phyloP scores from a whole-genome alignment of 129 eudicot species.

The Escallonia rubra region DNA sequence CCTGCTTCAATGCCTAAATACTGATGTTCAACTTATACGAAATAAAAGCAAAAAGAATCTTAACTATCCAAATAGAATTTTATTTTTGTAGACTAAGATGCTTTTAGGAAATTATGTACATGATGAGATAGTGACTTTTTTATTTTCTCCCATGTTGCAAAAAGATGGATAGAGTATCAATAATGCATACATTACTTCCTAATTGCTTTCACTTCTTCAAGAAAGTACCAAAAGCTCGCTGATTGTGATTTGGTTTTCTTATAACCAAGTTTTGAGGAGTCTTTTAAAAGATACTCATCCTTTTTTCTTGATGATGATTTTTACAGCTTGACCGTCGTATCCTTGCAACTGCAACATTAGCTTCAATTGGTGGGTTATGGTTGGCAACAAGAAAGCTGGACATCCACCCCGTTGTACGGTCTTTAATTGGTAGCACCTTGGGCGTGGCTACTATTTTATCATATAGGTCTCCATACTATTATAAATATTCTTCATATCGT shows the following conservation, averaged over 20 bases:
- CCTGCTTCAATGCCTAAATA: too few relatives aligned
- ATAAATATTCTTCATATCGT: too few relatives aligned
- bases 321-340: conserved; percentile 92
- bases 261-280: neutral
- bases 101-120: too few relatives aligned
- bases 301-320: neutral
- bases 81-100: too few relatives aligned
- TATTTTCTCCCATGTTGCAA: too few relatives aligned
- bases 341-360: conserved; percentile 77
- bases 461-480: too few relatives aligned
- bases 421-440: conserved; percentile 73
- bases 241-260: neutral
- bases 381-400: conserved; percentile 72
- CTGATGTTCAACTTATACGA: too few relatives aligned
- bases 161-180: too few relatives aligned
- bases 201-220: neutral
- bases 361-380: conserved; percentile 75
- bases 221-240: neutral
- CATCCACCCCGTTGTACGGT: conserved; percentile 75
- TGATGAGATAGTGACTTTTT: too few relatives aligned
- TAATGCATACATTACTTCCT: neutral
- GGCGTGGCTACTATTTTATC: conserved; percentile 61
- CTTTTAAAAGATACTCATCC: neutral
- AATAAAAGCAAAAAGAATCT: too few relatives aligned
- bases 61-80: too few relatives aligned